Base-by-base conservation (phyloP, 140 eudicot species). In the Cichorium intybus region DNA sequence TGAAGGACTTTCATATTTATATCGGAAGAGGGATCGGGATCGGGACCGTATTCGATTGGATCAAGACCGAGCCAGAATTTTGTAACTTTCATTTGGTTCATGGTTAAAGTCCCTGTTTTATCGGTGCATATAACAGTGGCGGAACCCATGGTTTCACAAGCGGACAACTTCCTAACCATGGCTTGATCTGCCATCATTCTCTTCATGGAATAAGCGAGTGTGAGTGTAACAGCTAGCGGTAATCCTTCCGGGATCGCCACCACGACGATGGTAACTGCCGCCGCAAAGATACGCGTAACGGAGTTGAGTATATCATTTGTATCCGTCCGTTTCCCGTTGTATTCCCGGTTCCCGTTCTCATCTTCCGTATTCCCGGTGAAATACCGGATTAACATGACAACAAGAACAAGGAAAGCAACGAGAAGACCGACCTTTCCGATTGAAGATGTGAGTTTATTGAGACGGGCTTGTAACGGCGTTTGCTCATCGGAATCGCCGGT, bases 81-180 rank as follows among this genome's bases (percentile, higher is more conserved):
- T 15, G 88, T 82, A 16, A 85, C 95, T 35, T 74, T 85, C 95
- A 88, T 88, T 59, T 71, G 65, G 59, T 85, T 85, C 58, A 76
- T 41, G 22, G 95, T 89, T 14, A 89, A 79, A n/a, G 84, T 85
- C 4, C 95, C 95, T 0, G 88, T 89, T 59, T 82, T 89, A 43
- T 89, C 88, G 0, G 95, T 89, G 47, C 97, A 89, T 28, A 88
- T 82, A 26, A 68, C 73, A 4, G 96, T 88, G 46, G 87, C 95
- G 0, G 96, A 85, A 18, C 90, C 95, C 88, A 88, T 85, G 3
- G 90, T 85, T 57, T 88, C 95, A 24, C 90, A 88, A 0, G 87
- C 88, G 0, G 91, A 86, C 6, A 83, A 76, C 74, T 76, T 89
- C 11, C 89, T 71, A 15, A 83, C 89, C 89, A 86, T 78, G 35